Base-by-base conservation (phyloP, 305 asterid genomes). In the Withania somnifera region DNA sequence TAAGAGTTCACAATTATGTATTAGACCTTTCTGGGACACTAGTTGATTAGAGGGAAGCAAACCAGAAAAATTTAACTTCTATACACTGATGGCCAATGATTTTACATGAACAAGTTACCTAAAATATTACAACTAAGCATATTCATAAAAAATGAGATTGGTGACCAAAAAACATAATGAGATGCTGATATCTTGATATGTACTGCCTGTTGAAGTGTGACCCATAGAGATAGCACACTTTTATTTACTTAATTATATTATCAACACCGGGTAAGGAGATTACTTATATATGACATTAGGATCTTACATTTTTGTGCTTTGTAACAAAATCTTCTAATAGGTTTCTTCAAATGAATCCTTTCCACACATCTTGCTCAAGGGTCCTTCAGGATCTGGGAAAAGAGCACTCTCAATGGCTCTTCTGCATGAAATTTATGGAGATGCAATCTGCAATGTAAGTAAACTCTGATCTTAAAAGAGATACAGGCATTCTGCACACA, bases 341-440 rank as follows among this genome's bases (percentile, higher is more conserved):
- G 71, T 51, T 38, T 40, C 63, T 15, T 57, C 78, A 60, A 82
- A 69, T 82, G 93, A 85, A 61, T 86, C 77, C 54, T 78, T 90
- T 79, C 94, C 95, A 10, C 97, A 90, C 84, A 84, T 93, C 53
- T 76, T 93, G 87, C 56, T 93, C 80, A 91, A 91, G 82, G 97
- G 98, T 36, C 91, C 94, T 5, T 86, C 90, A 14, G 97, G 98
- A 58, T 86, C 93, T 11, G 97, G 97, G 58, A 92, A 89, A 88
- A 93, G 91, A 84, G 90, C 97, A 40, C 83, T 93, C 77, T 79
- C 90, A 13, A 89, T 86, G 93, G 94, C 93, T 54, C 90, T 93
- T 86, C 91, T 93, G 60, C 90, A 84, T 20, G 94, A 92, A 88
- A 85, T 92, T 34, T 92, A 87, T 57, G 98, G 98, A 4, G 92